Evolutionary conservation across 2,329 filamentous ascomycete genomes (phyloP), one percentile per base, ranked within the genome.

Genomic region (Diaporthe vexans): DNA sequence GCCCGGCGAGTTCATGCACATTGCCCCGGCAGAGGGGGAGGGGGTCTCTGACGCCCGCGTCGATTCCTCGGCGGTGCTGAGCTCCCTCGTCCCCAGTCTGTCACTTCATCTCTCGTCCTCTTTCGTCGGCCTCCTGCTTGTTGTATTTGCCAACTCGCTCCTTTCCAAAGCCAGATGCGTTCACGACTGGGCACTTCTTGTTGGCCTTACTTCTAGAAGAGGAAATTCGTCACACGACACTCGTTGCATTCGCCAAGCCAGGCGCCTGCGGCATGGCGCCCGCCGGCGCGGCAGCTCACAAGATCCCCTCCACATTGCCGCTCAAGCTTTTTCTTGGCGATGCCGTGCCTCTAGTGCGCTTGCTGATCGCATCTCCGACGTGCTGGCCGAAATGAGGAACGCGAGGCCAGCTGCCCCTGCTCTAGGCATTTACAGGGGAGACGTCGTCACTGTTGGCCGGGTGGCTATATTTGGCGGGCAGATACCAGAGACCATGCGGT

Each of bases 251-350:
- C 40, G 59, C 59, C 59, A 65, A 65, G 59, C 58, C 26, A 46
- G 6, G 2, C 58, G 58, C 58, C 58, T 61, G 37, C 58, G 37
- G 58, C 37, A 19, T 61, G 58, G 58, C 58, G 58, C 58, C 58
- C 58, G 58, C 37, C 58, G 58, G 58, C 37, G n/a, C 58, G 37
- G n/a, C 37, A 43, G 15, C 35, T 37, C 58, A 51, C 40, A 51
- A 65, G 26, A 48, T 65, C 26, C 43, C 40, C 33, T 46, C 59
- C 59, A 65, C 59, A 40, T 4, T 65, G 43, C 43, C 40, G 43
- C 26, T 29, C 59, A 65, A 65, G 59, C 59, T 63, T 65, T 57
- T 48, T 10, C 59, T 65, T 65, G 59, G 59, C 59, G 59, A 65
- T 65, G 59, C 59, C 35, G 26, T 51, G 21, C 40, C 40, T 21